phyloP scores from a whole-genome alignment of 352 stramenopile genomes.

The Phytophthora palmivora region DNA sequence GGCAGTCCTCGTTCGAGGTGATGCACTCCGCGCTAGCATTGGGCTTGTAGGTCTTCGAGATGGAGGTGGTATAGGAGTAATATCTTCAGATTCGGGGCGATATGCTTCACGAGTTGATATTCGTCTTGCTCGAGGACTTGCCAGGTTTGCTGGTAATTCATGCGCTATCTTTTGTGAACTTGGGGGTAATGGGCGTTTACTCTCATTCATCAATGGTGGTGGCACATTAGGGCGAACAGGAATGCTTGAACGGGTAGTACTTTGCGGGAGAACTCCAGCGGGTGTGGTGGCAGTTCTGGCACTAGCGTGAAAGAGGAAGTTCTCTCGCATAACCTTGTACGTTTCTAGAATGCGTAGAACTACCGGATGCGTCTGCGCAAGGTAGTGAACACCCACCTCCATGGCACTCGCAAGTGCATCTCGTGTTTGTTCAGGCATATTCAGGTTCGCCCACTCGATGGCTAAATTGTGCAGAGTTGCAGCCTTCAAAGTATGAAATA shows the following conservation, averaged over 20 bases:
- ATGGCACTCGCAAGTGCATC: slow-evolving; percentile 66
- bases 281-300: slow-evolving; percentile 12
- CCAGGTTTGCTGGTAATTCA: slow-evolving; percentile 5
- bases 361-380: slow-evolving; percentile 60
- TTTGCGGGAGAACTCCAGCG: not conserved
- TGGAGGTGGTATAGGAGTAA: slow-evolving; percentile 32
- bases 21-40: slow-evolving; percentile 23
- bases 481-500: slow-evolving; percentile 57
- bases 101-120: slow-evolving; percentile 17
- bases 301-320: slow-evolving; percentile 57
- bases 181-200: slow-evolving; percentile 34
- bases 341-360: slow-evolving; percentile 66
- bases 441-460: slow-evolving; percentile 73
- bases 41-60: slow-evolving; percentile 16
- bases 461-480: slow-evolving; percentile 77
- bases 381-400: slow-evolving; percentile 61
- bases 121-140: slow-evolving; percentile 24
- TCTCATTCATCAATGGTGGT: slow-evolving; percentile 8
- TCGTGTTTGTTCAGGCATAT: slow-evolving; percentile 66
- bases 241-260: not conserved
- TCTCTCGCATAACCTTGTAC: slow-evolving; percentile 76
- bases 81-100: slow-evolving; percentile 17
- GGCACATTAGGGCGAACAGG: slow-evolving; percentile 16
- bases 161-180: slow-evolving; percentile 21
- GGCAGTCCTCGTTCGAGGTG: slow-evolving; percentile 43